Evolutionary conservation across 192 early-diverging fungal species (phyloP).

Genomic region (Dispira parvispora): DNA sequence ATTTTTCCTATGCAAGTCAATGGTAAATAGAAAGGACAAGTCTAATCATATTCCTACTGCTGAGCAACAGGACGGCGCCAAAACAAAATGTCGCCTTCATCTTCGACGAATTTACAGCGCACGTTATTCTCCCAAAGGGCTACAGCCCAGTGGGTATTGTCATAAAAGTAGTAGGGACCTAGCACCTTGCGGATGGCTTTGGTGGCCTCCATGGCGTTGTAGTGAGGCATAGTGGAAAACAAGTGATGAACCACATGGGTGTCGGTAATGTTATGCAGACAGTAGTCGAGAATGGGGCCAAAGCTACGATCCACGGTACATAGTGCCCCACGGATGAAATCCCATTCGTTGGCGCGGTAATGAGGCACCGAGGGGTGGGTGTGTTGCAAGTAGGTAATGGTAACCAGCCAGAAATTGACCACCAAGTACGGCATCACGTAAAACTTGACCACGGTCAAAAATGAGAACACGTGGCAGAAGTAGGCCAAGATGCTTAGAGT

Average conservation of each 20-base stretch:
- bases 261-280: conserved; percentile 67
- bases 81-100: conserved; percentile 65
- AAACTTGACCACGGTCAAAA: conserved; percentile 51
- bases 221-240: conserved; percentile 97
- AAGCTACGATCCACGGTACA: conserved; percentile 82
- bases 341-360: conserved; percentile 68
- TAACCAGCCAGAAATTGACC: conserved; percentile 93
- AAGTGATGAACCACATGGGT: conserved; percentile 92
- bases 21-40: too few species aligned
- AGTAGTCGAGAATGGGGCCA: conserved; percentile 68
- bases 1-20: too few species aligned
- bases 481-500: conserved; percentile 34
- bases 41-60: neutral
- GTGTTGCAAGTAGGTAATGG: conserved; percentile 92
- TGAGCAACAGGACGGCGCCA: conserved; percentile 16
- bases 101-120: conserved; percentile 81
- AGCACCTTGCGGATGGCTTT: conserved; percentile 57
- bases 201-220: conserved; percentile 83
- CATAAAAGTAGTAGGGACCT: conserved; percentile 63
- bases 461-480: conserved; percentile 30
- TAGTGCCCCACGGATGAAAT: conserved; percentile 84
- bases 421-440: conserved; percentile 83
- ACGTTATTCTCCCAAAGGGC: conserved; percentile 51
- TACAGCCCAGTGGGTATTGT: conserved; percentile 46
- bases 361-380: conserved; percentile 79